phyloP scores from a whole-genome alignment of 2,329 filamentous ascomycete genomes.

The Cryphonectria parasitica region DNA sequence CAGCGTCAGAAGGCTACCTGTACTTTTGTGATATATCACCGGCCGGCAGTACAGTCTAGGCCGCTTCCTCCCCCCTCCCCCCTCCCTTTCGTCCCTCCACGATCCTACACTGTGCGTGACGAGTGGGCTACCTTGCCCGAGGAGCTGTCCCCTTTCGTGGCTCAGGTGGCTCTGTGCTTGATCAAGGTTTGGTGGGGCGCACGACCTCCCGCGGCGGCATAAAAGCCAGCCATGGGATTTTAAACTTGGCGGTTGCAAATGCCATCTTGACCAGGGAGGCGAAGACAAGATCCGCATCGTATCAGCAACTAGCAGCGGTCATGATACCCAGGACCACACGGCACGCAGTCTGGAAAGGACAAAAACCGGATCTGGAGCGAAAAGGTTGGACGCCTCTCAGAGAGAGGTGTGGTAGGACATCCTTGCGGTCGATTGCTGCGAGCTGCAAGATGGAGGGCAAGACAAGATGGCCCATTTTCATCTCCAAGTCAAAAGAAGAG shows the following conservation, averaged over 20 bases:
- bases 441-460: not conserved
- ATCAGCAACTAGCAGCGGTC: slow-evolving; percentile 14
- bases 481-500: not conserved
- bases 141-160: not conserved
- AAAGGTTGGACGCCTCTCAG: not conserved
- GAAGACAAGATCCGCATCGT: slow-evolving; percentile 15
- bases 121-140: slow-evolving; percentile 7
- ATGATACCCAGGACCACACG: slow-evolving; percentile 15
- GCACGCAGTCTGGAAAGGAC: slow-evolving; percentile 3
- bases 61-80: too few relatives aligned
- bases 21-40: slow-evolving; percentile 3
- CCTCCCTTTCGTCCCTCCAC: not conserved
- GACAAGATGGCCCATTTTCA: not conserved
- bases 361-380: slow-evolving; percentile 5
- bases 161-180: not conserved
- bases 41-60: slow-evolving; percentile 10
- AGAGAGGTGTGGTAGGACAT: slow-evolving; percentile 10
- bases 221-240: slow-evolving; percentile 10
- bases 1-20: slow-evolving; percentile 5
- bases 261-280: slow-evolving; percentile 1
- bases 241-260: not conserved
- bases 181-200: slow-evolving; percentile 2
- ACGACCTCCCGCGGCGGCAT: not conserved
- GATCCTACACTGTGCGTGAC: slow-evolving; percentile 4
- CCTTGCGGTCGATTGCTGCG: not conserved